These are phyloP conservation scores for Tephrocybe rancida DNA, from an alignment of 768 basidiomycete species.

Conservation along the genomic window DNA sequence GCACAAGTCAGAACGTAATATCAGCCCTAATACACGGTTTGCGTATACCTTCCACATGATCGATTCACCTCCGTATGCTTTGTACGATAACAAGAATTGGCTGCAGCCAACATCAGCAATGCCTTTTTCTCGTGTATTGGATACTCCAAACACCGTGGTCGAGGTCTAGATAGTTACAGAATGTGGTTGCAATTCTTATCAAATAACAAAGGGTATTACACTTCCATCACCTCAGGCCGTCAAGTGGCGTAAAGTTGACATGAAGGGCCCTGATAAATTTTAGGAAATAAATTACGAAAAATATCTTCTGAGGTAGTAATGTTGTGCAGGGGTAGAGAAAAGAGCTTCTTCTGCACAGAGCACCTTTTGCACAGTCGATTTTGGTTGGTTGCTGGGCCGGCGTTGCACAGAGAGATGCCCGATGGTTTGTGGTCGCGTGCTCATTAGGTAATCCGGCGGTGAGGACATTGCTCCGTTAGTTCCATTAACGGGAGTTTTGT, in stretches of 20 bases:
- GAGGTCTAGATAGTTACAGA: slow-evolving; percentile 2
- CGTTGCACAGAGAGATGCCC: background rate
- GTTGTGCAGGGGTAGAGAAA: no score
- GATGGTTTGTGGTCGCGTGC: background rate
- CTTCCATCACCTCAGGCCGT: no score
- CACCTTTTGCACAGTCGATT: background rate
- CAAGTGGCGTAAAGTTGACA: no score
- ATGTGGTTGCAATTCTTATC: background rate
- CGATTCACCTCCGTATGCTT: slow-evolving; percentile 68
- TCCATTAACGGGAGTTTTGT: background rate
- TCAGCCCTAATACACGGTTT: slow-evolving; percentile 76
- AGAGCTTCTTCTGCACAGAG: background rate
- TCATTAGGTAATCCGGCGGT: background rate
- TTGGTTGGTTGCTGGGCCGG: background rate
- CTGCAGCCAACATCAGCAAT: slow-evolving; percentile 83
- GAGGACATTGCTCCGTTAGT: background rate
- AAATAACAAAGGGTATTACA: background rate
- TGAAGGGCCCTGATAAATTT: no score
- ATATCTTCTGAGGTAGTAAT: no score
- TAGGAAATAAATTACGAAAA: no score
- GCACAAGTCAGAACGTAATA: slow-evolving; percentile 91
- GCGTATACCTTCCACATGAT: slow-evolving; percentile 99
- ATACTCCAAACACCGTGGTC: slow-evolving; percentile 12
- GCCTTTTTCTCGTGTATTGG: slow-evolving; percentile 74
- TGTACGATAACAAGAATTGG: slow-evolving; percentile 94